Base-by-base conservation (phyloP, 768 basidiomycete species). In the Termitomyces sp. region DNA sequence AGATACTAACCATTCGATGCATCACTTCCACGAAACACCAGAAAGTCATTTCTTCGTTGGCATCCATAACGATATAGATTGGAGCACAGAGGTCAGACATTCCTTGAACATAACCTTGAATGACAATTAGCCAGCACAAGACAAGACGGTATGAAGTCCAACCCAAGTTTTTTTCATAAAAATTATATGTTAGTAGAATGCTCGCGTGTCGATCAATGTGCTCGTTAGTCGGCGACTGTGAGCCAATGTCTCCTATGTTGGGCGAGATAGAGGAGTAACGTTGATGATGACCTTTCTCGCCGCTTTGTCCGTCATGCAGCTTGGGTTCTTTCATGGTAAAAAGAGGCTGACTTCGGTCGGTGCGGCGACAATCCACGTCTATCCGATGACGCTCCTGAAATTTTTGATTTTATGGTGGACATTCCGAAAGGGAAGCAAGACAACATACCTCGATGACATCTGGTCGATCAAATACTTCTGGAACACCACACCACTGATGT, bases 21-120 rank as follows among this genome's bases (percentile, higher is more conserved):
- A 99, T 98, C 60, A 95, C 84, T 61, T 89, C 84, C 21, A 91
- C 94, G 66, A 99, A 94, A 66, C 93, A 94, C 95, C 95, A 98
- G 73, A 98, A 98, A 1, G 92, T 92, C 73, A 92, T 72, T 53
- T 89, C 90, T 65, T 96, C 95, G 61, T 97, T 89, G 7, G 85
- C 90, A 52, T 82, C 86, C 82, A 92, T 87, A 16, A 95, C 91
- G 25, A 98, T 87, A 66, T 98, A 98, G 6, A 98, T 73, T 12
- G 97, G 97, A 4, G 92, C 89, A 63, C 92, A 91, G 14, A 99
- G 82, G 71, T 99, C 97, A 2, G 92, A 94, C 97, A 98, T 98
- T 32, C 97, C 97, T 71, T 98, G 97, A 5, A 98, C 97, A 69
- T 98, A 98, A 29, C 95, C 94, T 89, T 59, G 2, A 7, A 45